These are phyloP conservation scores for Punica granatum DNA, from an alignment of 345 rosid species.

Conservation along the genomic window DNA sequence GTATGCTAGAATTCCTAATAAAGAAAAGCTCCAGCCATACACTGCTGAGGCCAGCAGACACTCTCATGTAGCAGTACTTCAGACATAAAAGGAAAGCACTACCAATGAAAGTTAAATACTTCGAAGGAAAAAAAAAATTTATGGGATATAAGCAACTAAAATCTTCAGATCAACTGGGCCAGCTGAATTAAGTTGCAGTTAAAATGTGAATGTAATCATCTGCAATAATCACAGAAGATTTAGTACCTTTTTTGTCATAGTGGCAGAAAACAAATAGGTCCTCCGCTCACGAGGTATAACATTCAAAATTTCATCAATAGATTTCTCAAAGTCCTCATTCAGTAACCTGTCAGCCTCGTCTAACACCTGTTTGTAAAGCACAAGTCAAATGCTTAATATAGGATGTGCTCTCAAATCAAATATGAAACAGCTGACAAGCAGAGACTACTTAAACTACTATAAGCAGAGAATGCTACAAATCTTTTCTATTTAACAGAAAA, in stretches of 20 bases:
- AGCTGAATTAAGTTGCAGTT: no score
- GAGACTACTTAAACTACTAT: background rate
- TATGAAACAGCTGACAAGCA: background rate
- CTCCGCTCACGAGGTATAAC: slow-evolving; percentile 61
- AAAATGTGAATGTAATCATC: background rate
- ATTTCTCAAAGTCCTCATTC: slow-evolving; percentile 91
- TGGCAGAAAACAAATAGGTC: slow-evolving; percentile 92
- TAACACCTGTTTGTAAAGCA: slow-evolving; percentile 50
- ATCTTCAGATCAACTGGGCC: no score
- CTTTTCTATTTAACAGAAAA: background rate
- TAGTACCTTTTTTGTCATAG: slow-evolving; percentile 90
- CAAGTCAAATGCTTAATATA: background rate
- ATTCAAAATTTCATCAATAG: slow-evolving; percentile 69
- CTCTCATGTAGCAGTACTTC: background rate
- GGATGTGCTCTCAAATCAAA: background rate
- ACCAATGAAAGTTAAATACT: background rate
- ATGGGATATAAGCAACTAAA: background rate
- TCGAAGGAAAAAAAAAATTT: background rate
- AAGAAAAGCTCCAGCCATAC: background rate
- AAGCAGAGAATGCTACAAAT: background rate
- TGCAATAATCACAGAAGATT: background rate
- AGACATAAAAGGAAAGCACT: background rate
- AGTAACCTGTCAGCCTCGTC: slow-evolving; percentile 96
- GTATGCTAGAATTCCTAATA: background rate
- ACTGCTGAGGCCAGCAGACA: background rate